Evolutionary conservation across 2,329 filamentous ascomycete species (phyloP), one percentile per base, ranked within the genome.

Genomic region (Zasmidium citrigriseum): DNA sequence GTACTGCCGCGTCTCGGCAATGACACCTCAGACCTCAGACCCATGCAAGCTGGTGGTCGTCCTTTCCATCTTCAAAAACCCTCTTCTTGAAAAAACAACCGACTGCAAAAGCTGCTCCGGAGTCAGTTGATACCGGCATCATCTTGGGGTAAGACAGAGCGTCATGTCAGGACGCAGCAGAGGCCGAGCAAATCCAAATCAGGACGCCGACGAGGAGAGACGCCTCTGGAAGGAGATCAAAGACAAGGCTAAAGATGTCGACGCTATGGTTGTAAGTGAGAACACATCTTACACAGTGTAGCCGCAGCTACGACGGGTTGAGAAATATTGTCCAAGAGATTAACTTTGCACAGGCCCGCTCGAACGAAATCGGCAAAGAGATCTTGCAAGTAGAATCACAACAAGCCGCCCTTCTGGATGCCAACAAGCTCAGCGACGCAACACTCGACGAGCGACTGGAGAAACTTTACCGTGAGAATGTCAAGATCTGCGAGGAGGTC

Each of bases 141-240:
- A 4, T 41, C 34, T 11, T n/a, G 14, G 34, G 4, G 12, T 14
- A 14, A 29, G 16, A 41, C 14, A 4, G 34, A 11, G 18, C 34
- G 59, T 11, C 3, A 81, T 81, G 79, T 77, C 79, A 45, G 74
- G 75, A 50, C 77, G 78, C 49, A 80, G 73, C 66, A 70, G 79
- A 62, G 78, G 62, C 64, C 71, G 63, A 68, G 76, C 61, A 66
- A 78, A 73, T 73, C 64, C 80, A 25, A 74, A 80, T 62, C 78
- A 81, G 57, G 79, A 82, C 59, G 75, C 78, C 46, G 79, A 81
- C 55, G 79, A 82, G 67, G 79, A 82, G 67, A 72, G 78, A 27
- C 72, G 76, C 16, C 67, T 82, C 54, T 82, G 80, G 80, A 78
- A 76, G 54, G 74, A 77, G 58, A 78, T 82, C 58, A 74, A 74